Base-by-base conservation (phyloP, 1,284 basidiomycete species). In the Rhodotorula sp. region DNA sequence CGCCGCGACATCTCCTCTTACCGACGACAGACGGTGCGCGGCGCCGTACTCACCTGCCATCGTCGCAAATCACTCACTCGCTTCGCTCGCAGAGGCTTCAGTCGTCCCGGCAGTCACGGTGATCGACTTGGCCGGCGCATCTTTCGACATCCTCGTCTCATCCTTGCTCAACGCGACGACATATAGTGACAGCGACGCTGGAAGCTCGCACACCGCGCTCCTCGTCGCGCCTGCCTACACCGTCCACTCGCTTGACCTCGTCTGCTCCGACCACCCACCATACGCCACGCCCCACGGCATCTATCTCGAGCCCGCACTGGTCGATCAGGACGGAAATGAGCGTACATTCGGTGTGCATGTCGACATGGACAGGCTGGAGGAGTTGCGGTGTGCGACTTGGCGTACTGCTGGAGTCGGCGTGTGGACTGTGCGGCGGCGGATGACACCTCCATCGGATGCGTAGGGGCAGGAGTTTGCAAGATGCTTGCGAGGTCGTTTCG, bases 1-100 rank as follows among this genome's bases (percentile, higher is more conserved):
- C 74, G 3, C 74, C 74, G 4, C 46, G 73, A 13, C 74, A 74
- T 44, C 63, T 75, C 11, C 34, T 74, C 0, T 28, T 75, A 2
- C 72, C 72, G 0, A 28, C 65, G 7, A 2, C 26, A 20, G 20
- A 13, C 13, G n/a, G 52, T 58, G 15, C 50, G 52, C 20, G 2
- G 24, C 13, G n/a, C n/a, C n/a, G n/a, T n/a, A n/a, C n/a, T n/a
- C n/a, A n/a, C n/a, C n/a, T n/a, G n/a, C n/a, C n/a, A n/a, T 11
- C 13, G 10, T 31, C 34, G 7, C 4, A 6, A 26, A 40, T 51
- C 31, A 53, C n/a, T 1, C 11, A 13, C 8, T 20, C 5, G 3
- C 44, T 8, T 40, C 13, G 16, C 5, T 9, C 10, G 31, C 8
- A 15, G 11, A 44, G 16, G 2, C 6, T 5, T 4, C 13, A 5